These are phyloP conservation scores for Fusarium sp. DNA, from an alignment of 2,329 filamentous ascomycete genomes.

Conservation along the genomic window DNA sequence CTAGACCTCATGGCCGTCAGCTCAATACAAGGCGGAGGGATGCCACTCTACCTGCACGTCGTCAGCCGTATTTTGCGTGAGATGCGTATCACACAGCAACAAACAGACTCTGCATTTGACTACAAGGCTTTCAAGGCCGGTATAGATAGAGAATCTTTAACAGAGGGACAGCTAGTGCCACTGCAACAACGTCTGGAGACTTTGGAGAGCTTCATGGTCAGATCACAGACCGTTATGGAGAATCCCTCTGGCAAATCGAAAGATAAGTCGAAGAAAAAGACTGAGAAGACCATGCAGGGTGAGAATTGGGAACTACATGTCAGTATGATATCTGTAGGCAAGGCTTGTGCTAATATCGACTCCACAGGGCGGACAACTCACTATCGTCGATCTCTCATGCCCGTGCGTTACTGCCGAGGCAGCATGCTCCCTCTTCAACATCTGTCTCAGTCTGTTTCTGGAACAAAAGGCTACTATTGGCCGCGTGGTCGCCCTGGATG, in stretches of 20 bases:
- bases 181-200: background rate
- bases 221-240: background rate
- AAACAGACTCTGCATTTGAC: background rate
- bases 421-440: constrained; percentile 1
- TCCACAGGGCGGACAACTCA: background rate
- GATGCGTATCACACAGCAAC: background rate
- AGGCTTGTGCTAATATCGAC: background rate
- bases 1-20: constrained; percentile 2
- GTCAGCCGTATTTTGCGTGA: background rate
- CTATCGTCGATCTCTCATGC: background rate
- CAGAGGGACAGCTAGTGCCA: background rate
- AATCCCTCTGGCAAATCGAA: background rate
- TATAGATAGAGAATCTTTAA: background rate
- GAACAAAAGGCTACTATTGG: background rate
- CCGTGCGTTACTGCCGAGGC: background rate
- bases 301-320: background rate
- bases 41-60: background rate
- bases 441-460: constrained; percentile 1
- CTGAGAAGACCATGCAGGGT: accelerated
- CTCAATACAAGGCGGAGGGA: background rate
- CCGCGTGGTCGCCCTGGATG: background rate
- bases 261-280: background rate
- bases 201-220: background rate
- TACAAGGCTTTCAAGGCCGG: background rate
- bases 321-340: background rate